Percentiles rank a stretch among this genome's conserved stretches.
Evolutionary conservation across 2,329 filamentous ascomycete genomes (phyloP).

Genomic region (Pyricularia sp.): DNA sequence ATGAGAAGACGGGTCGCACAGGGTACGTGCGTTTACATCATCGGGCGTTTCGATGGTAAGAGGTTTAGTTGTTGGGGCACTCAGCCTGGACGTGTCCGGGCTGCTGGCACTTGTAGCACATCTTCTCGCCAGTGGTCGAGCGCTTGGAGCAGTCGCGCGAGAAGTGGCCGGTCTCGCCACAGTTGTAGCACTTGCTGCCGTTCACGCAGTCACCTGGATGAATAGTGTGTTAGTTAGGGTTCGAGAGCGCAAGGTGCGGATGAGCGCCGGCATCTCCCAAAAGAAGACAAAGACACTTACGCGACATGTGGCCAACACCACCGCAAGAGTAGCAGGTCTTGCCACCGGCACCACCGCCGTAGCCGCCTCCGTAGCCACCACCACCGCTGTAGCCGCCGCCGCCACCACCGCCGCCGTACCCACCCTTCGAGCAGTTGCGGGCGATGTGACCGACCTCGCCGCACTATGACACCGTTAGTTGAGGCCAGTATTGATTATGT

Average conservation of each 20-base stretch:
- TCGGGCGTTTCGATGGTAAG: constrained; percentile 9
- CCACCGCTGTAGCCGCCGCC: constrained; percentile 37
- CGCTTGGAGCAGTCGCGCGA: constrained; percentile 95
- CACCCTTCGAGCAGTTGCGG: constrained; percentile 70
- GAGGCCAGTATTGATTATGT: background rate
- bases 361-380: constrained; percentile 34
- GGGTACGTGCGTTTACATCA: constrained; percentile 9
- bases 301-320: constrained; percentile 92
- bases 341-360: constrained; percentile 34
- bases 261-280: background rate
- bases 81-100: constrained; percentile 84
- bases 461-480: constrained; percentile 43
- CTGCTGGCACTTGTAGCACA: constrained; percentile 94
- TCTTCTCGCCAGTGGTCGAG: constrained; percentile 76
- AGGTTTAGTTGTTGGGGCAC: constrained; percentile 69
- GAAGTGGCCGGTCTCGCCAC: constrained; percentile 86
- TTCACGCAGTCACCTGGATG: constrained; percentile 80
- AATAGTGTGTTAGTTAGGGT: background rate
- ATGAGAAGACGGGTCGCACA: constrained; percentile 9
- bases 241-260: background rate
- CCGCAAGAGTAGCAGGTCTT: constrained; percentile 99
- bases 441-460: constrained; percentile 95
- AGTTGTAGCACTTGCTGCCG: constrained; percentile 99
- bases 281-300: constrained; percentile 33
- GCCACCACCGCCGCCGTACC: constrained; percentile 37